A percentile compares a stretch with the other conserved stretches of the same genome.
phyloP scores from a whole-genome alignment of 495 filamentous ascomycete species.

The Letharia columbiana region DNA sequence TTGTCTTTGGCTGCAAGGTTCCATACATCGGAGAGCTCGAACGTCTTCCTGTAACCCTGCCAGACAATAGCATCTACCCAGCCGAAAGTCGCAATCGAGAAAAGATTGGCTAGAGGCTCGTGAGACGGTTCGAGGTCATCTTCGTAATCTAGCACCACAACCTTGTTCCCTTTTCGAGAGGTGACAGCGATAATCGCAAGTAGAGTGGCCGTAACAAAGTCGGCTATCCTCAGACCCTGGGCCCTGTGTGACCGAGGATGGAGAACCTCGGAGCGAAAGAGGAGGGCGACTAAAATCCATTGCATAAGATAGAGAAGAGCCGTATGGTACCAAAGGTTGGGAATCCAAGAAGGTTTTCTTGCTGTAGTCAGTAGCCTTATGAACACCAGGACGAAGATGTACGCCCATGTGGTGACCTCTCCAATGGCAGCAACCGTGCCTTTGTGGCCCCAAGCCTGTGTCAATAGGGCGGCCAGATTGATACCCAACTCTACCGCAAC shows the following conservation, averaged over 20 bases:
- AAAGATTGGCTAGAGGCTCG: conserved; percentile 77
- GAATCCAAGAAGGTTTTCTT: conserved; percentile 47
- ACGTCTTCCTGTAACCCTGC: conserved; percentile 80
- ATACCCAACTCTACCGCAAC: conserved; percentile 61
- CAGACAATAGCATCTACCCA: conserved; percentile 89
- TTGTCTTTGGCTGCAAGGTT: conserved; percentile 84
- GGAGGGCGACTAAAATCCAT: conserved; percentile 65
- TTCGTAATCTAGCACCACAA: conserved; percentile 77
- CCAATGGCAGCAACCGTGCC: conserved; percentile 54
- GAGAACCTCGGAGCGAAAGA: conserved; percentile 80
- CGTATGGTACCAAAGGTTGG: conserved; percentile 87
- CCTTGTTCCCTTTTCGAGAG: conserved; percentile 86
- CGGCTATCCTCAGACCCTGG: conserved; percentile 51
- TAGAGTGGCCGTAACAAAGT: conserved; percentile 67
- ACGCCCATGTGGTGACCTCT: conserved; percentile 65
- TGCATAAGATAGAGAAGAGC: conserved; percentile 73
- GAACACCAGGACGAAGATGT: conserved; percentile 66
- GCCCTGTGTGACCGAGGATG: conserved; percentile 59
- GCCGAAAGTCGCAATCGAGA: conserved; percentile 78
- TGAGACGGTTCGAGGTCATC: conserved; percentile 74
- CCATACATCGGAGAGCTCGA: conserved; percentile 82
- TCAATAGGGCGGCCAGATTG: conserved; percentile 52
- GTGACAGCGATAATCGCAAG: conserved; percentile 66
- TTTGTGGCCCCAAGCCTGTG: conserved; percentile 45
- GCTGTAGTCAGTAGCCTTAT: conserved; percentile 65